These are phyloP conservation scores for Aspergillus haitiensis DNA, from an alignment of 495 filamentous ascomycete species.

Conservation along the genomic window DNA sequence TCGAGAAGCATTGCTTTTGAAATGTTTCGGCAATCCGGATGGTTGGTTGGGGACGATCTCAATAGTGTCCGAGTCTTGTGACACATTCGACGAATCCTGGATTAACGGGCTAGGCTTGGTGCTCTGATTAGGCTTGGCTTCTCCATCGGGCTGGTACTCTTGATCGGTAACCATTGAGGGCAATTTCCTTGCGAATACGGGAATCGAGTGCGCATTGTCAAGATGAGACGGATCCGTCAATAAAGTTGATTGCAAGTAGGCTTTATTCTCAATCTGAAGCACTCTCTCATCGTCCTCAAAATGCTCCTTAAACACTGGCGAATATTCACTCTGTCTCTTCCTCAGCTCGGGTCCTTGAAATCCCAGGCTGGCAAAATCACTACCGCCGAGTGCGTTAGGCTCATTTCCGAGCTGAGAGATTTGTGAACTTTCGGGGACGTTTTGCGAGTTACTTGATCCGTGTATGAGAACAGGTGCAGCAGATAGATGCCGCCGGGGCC, in stretches of 20 bases:
- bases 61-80: constrained; percentile 39
- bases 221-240: constrained; percentile 39
- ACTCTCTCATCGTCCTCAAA: constrained; percentile 61
- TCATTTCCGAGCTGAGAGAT: constrained; percentile 4
- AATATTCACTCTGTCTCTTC: constrained; percentile 49
- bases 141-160: constrained; percentile 19
- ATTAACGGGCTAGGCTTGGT: constrained; percentile 9
- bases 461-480: constrained; percentile 31
- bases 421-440: constrained; percentile 21
- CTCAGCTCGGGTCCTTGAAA: constrained; percentile 28
- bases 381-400: background rate
- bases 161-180: constrained; percentile 42
- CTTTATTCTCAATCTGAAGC: constrained; percentile 51
- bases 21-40: constrained; percentile 62
- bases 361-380: background rate
- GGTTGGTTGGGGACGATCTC: constrained; percentile 42
- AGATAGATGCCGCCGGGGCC: constrained; percentile 58
- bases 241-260: constrained; percentile 47
- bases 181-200: constrained; percentile 54
- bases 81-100: constrained; percentile 11
- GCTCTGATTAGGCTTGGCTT: constrained; percentile 15
- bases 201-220: constrained; percentile 40
- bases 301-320: constrained; percentile 66
- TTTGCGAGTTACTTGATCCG: constrained; percentile 12
- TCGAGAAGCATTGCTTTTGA: constrained; percentile 82